These are phyloP conservation scores for Suillus hirtellus DNA, from an alignment of 768 basidiomycete species.

Conservation along the genomic window DNA sequence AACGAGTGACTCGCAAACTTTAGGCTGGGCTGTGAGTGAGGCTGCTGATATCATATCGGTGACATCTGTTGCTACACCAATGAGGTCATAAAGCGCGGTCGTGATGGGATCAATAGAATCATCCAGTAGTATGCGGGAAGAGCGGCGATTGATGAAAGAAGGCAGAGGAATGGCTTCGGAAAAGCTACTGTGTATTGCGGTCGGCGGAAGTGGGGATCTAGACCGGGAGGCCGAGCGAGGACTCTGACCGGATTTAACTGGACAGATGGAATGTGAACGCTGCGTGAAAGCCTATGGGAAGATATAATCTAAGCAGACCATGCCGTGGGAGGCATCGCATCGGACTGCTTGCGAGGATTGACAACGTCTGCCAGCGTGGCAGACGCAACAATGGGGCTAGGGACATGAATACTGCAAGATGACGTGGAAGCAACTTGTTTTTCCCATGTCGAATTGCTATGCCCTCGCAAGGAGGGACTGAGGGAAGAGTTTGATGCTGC, in stretches of 20 bases:
- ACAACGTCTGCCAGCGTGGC: constrained; percentile 63
- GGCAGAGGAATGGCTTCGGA: constrained; percentile 48
- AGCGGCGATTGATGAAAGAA: constrained; percentile 62
- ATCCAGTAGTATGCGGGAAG: constrained; percentile 81
- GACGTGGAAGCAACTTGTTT: constrained; percentile 40
- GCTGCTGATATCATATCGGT: constrained; percentile 79
- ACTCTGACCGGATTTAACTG: constrained; percentile 72
- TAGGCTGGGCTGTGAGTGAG: constrained; percentile 83
- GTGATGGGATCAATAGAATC: constrained; percentile 89
- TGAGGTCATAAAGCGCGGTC: constrained; percentile 87
- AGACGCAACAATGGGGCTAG: constrained; percentile 62
- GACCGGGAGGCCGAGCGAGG: constrained; percentile 96
- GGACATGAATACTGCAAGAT: constrained; percentile 55
- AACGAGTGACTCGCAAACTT: constrained; percentile 82
- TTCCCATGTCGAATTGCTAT: constrained; percentile 68
- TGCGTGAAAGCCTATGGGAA: constrained; percentile 82
- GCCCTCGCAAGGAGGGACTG: constrained; percentile 70
- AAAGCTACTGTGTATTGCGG: constrained; percentile 64
- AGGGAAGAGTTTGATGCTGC: constrained; percentile 67
- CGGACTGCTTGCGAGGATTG: constrained; percentile 65
- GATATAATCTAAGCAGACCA: constrained; percentile 58
- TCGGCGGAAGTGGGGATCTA: constrained; percentile 83
- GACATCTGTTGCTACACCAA: constrained; percentile 90
- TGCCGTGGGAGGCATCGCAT: constrained; percentile 47
- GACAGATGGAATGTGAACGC: constrained; percentile 74